Evolutionary conservation across 1,284 basidiomycete species (phyloP).

Genomic region (Xerocomus nothofagi): DNA sequence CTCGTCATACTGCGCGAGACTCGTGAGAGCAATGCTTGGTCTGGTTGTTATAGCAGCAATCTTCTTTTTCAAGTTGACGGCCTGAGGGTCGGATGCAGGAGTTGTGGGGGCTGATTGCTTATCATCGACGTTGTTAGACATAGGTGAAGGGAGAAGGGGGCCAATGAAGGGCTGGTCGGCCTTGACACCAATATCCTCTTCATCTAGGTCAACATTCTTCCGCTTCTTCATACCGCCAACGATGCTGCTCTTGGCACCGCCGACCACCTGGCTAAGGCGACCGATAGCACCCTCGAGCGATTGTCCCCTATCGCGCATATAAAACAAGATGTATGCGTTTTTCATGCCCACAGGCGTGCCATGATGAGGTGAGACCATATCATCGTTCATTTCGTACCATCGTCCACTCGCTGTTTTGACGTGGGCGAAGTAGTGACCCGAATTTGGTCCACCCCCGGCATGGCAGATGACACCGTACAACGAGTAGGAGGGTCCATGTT

Average conservation of each 20-base stretch:
- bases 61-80: constrained; percentile 57
- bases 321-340: constrained; percentile 94
- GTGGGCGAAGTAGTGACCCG: constrained; percentile 93
- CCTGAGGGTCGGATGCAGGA: constrained; percentile 54
- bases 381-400: constrained; percentile 97
- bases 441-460: constrained; percentile 89
- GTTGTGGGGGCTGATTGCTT: constrained; percentile 4
- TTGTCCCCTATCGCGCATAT: constrained; percentile 78
- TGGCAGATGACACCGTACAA: constrained; percentile 94
- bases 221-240: constrained; percentile 65
- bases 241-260: constrained; percentile 40
- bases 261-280: constrained; percentile 17
- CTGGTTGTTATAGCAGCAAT: constrained; percentile 48
- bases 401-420: constrained; percentile 71
- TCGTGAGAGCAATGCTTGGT: constrained; percentile 45
- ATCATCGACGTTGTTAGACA: constrained; percentile 18
- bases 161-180: constrained; percentile 59
- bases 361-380: constrained; percentile 54
- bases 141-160: constrained; percentile 56
- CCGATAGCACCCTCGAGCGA: constrained; percentile 61
- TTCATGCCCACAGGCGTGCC: constrained; percentile 60
- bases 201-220: constrained; percentile 45
- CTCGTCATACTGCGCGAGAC: constrained; percentile 56
- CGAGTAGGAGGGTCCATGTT: constrained; percentile 77
- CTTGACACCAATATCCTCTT: constrained; percentile 51